These are phyloP conservation scores for Hyaloperonospora arabidopsidis DNA, from an alignment of 352 stramenopile genomes.

Conservation along the genomic window DNA sequence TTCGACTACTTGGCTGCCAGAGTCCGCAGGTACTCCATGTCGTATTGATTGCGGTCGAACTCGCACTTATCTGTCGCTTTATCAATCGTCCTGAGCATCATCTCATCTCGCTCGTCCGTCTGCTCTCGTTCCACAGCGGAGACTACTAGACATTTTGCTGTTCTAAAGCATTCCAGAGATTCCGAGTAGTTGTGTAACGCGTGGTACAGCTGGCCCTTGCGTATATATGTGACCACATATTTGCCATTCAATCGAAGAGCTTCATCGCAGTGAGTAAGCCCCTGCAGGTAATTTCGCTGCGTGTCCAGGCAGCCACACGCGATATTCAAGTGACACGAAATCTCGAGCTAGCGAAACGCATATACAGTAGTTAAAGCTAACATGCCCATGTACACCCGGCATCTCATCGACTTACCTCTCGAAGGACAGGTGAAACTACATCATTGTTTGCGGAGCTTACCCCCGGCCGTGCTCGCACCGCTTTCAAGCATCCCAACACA, in stretches of 20 bases:
- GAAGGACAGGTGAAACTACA: constrained; percentile 8
- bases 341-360: constrained; percentile 22
- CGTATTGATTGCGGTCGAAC: constrained; percentile 61
- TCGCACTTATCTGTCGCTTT: constrained; percentile 50
- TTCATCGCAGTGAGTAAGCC: constrained; percentile 37
- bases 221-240: constrained; percentile 34
- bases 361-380: neutral
- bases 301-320: constrained; percentile 53
- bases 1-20: constrained; percentile 10
- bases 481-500: constrained; percentile 31
- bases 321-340: constrained; percentile 62
- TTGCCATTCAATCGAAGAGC: constrained; percentile 31
- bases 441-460: constrained; percentile 8
- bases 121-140: neutral
- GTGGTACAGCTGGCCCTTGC: constrained; percentile 43
- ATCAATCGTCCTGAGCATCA: constrained; percentile 26
- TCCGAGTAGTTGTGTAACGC: constrained; percentile 44
- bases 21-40: constrained; percentile 38
- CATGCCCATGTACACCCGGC: neutral
- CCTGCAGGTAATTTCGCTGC: constrained; percentile 39
- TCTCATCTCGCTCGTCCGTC: constrained; percentile 6
- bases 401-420: constrained; percentile 13
- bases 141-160: constrained; percentile 15
- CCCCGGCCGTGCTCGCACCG: constrained; percentile 13
- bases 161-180: constrained; percentile 30